Base-by-base conservation (phyloP, 2,329 filamentous ascomycete species). In the Xylariaceae sp. region DNA sequence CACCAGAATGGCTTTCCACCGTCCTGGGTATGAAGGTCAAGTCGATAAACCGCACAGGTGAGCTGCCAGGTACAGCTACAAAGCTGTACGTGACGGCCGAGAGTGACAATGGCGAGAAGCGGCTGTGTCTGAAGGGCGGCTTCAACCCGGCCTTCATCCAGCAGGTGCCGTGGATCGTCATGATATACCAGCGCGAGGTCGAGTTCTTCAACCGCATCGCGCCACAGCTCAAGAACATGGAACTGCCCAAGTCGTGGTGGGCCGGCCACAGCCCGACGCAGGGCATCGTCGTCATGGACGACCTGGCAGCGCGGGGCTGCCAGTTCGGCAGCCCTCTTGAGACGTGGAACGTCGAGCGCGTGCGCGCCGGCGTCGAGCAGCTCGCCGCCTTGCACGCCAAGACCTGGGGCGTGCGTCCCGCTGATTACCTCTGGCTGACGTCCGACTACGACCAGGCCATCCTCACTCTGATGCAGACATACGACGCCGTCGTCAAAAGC, bases 361-460 rank as follows among this genome's bases (percentile, higher is more conserved):
- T 68, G 37, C 49, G 47, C 12, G 46, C 61, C 6, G 71, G 68
- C 14, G 57, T 75, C 9, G 69, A 73, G 61, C 72, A 75, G 65
- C 68, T 75, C 28, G 72, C 73, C 1, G 69, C 67, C 3, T 62
- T 75, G 49, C 74, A 75, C 58, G 65, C 65, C 34, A 62, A 60
- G 62, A 68, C 67, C 3, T 68, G 66, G 65, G 69, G 66, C 11
- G 66, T 64, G 19, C 67, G 52, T 3, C 56, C 62, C 3, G 60
- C 50, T 8, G 66, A 68, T 11, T 69, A 72, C 45, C 68, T 70
- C 48, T 73, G 71, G 71, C 62, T 70, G 34, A 67, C 65, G 8
- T 64, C 63, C 3, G 66, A 69, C 50, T 68, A 73, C 43, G 69
- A 72, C 50, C 64, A 67, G 40, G 66, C 67, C 12, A 40, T 72